Base-by-base conservation (phyloP, 2,329 filamentous ascomycete species). In the Pseudonectria foliicola region DNA sequence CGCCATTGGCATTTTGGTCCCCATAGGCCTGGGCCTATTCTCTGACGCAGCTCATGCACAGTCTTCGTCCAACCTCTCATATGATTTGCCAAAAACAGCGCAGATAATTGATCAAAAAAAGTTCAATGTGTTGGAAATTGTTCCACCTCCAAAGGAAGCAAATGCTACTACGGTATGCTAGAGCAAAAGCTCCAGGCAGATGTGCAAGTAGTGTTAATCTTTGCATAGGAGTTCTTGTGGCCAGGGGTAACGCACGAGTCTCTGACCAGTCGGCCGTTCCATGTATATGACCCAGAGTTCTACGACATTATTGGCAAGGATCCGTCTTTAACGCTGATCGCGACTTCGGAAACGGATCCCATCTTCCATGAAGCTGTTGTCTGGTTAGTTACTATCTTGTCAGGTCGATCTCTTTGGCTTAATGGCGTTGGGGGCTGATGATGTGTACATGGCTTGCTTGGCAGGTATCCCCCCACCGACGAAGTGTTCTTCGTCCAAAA, bases 291-390 rank as follows among this genome's bases (percentile, higher is more conserved):
- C 31, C 52, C 64, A 0, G 68, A 67, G 13, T 77, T 77, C 36
- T 57, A 62, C 31, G 55, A 66, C 16, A 57, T 77, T 6, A 63
- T 77, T 13, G 73, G 73, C 4, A 25, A 48, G 0, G 56, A 67
- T 2, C 70, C 73, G 0, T 66, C 67, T 0, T 48, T 75, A 40
- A 71, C 71, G 1, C 52, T 73, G 10, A 62, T 74, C 7, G 69
- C 67, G 2, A 56, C 63, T 4, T 60, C 65, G 0, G 62, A 57
- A 0, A 54, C 50, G 0, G 60, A 73, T 31, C 69, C 68, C 0
- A 45, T 72, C 5, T 77, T 73, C 28, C 73, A 77, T 35, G 73
- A 77, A 44, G 73, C 72, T 7, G 68, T 72, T 8, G 62, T 73
- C 1, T 77, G 70, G 68, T 50, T 25, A 10, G 46, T 21, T 21